Percentiles rank a stretch among this genome's conserved stretches.
phyloP scores from a whole-genome alignment of 805 yeast species.

The Pichia rugopelliculosa region DNA sequence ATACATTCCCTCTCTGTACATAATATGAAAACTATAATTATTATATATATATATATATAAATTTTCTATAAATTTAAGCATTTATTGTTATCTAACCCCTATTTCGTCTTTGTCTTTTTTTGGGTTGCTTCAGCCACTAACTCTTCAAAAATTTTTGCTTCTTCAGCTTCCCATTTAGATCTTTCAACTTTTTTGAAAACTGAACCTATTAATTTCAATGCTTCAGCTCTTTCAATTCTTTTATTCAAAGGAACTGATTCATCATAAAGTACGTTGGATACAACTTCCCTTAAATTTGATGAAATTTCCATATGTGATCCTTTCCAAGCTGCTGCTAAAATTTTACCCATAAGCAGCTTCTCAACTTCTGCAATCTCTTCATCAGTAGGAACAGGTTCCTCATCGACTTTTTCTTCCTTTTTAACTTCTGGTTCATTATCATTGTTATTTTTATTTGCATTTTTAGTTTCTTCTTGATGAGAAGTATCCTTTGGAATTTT shows the following conservation, averaged over 20 bases:
- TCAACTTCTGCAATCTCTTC: conserved; percentile 68
- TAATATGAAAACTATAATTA: neutral
- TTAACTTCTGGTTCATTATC: neutral
- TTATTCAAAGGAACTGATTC: conserved; percentile 51
- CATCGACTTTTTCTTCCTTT: conserved; percentile 24
- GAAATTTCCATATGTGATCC: conserved; percentile 84
- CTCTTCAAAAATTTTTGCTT: conserved; percentile 85
- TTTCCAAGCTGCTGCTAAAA: conserved; percentile 92
- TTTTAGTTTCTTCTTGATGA: neutral
- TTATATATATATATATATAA: neutral
- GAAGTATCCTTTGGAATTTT: neutral
- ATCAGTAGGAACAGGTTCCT: conserved; percentile 38
- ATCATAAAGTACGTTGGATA: conserved; percentile 71
- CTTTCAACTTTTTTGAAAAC: conserved; percentile 61
- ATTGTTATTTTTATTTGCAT: neutral
- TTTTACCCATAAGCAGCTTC: conserved; percentile 75
- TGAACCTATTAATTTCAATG: conserved; percentile 63
- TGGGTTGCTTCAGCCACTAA: conserved; percentile 79
- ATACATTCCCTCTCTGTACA: neutral
- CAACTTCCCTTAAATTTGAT: conserved; percentile 70
- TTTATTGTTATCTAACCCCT: conserved; percentile 3
- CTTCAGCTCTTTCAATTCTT: conserved; percentile 72
- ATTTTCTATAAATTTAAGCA: neutral
- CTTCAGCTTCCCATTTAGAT: conserved; percentile 85
- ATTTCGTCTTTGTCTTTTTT: conserved; percentile 46